Conservation (phyloP, 495 filamentous ascomycete genomes). For the Xylaria castorea region DNA sequence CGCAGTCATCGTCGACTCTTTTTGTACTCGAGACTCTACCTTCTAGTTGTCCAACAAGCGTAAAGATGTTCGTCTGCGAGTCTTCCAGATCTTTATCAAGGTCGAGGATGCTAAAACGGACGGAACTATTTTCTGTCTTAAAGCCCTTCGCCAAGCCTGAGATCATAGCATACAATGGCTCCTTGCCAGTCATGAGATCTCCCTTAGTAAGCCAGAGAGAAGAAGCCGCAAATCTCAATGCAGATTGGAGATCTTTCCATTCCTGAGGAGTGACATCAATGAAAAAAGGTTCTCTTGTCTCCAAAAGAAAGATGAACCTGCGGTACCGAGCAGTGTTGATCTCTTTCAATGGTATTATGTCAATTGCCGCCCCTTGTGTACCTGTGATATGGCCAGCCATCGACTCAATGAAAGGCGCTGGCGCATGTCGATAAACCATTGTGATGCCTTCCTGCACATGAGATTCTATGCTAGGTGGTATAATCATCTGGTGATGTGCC, state of each 20-base stretch:
- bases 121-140: not conserved
- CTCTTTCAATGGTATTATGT: not conserved
- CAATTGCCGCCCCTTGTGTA: not conserved
- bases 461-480: not conserved
- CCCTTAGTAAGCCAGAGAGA: constrained; percentile 3
- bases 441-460: not conserved
- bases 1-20: not conserved
- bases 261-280: not conserved
- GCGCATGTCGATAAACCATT: not conserved
- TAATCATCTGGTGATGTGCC: not conserved
- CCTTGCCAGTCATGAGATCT: not conserved
- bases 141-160: not conserved
- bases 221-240: not conserved
- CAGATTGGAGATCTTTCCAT: not conserved
- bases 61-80: not conserved
- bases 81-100: not conserved
- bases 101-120: not conserved
- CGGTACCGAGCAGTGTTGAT: not conserved
- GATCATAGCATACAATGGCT: constrained; percentile 12
- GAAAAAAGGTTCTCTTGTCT: not conserved
- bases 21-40: not conserved
- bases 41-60: not conserved
- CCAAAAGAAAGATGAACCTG: constrained; percentile 2
- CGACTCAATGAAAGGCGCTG: not conserved
- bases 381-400: not conserved